Evolutionary conservation across 352 stramenopile species (phyloP), one percentile per base, ranked within the genome.

Genomic region (Phytophthora foliorum): DNA sequence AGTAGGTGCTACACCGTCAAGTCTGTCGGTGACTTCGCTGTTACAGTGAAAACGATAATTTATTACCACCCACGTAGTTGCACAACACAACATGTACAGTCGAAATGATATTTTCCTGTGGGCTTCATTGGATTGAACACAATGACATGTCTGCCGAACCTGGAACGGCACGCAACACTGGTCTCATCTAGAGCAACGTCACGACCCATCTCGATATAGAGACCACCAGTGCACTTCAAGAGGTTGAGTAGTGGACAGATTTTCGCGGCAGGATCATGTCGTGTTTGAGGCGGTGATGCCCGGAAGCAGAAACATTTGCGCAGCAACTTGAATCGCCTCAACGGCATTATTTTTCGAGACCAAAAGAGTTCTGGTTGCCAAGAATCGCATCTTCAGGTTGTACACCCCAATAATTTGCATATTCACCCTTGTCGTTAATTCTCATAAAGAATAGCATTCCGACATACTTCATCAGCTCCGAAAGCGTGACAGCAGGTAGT

Each of bases 21-120:
- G 19, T 27, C 69, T 53, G 29, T 76, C 50, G 6, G 62, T 31
- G 25, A 80, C 56, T 24, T 65, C 39, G 39, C 63, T 72, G 2
- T 36, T 46, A 22, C 74, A 68, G 36, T 80, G 73, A n/a, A 75
- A 46, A 19, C 73, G 61, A 48, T 68, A 77, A 56, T 57, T 72
- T 0, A 75, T 17, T 1, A 53, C 42, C 11, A 76, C 29, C 67
- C 63, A 80, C 29, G 46, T 63, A 16, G 67, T 72, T 6, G 68
- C n/a, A n/a, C n/a, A n/a, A n/a, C 50, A 50, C 34, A 41, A 17
- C 34, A 41, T 41, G 34, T 41, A 41, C 34, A 17, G 21, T 14
- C 34, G 14, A 56, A 64, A 56, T 51, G 57, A 38, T 56, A 64
- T 39, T 64, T 57, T 0, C 57, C 57, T 2, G 57, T 64, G 31